A percentile compares a stretch with the other conserved stretches of the same genome.
phyloP scores from a whole-genome alignment of 163 green algal species.

The Scenedesmus sp. region DNA sequence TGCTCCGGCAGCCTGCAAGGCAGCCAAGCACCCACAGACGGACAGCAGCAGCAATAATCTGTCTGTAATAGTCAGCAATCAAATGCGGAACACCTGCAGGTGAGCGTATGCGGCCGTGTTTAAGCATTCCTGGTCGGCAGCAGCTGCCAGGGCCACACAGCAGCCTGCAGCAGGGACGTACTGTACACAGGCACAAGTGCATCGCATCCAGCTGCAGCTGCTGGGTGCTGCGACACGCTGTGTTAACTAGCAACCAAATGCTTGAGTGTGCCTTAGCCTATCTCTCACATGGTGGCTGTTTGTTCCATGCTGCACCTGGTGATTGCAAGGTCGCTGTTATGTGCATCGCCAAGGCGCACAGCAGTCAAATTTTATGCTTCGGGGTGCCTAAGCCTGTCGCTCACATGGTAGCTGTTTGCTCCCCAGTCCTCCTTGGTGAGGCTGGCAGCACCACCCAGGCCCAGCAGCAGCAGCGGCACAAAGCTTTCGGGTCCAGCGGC shows the following conservation, averaged over 20 bases:
- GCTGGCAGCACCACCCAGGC: slow-evolving; percentile 14
- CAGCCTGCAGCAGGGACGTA: background rate
- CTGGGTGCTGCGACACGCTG: background rate
- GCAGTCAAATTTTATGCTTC: too few relatives aligned
- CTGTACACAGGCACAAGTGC: too few relatives aligned
- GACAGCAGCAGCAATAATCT: background rate
- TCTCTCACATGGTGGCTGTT: background rate
- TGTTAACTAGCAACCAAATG: background rate
- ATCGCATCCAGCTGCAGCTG: too few relatives aligned
- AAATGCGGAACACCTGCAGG: background rate
- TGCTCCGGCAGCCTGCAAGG: slow-evolving; percentile 33
- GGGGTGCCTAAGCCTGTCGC: background rate
- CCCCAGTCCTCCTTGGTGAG: slow-evolving; percentile 5
- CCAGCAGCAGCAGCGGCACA: slow-evolving; percentile 30
- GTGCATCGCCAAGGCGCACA: background rate
- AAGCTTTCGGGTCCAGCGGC: background rate
- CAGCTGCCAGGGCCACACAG: slow-evolving; percentile 5
- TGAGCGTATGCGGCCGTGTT: background rate
- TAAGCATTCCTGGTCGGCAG: background rate
- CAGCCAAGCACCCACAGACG: background rate
- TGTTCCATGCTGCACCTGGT: background rate
- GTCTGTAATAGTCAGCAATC: too few relatives aligned
- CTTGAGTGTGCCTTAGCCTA: background rate
- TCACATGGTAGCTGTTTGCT: slow-evolving; percentile 20
- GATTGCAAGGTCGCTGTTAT: background rate